A percentile compares a stretch with the other conserved stretches of the same genome.
Conservation (phyloP, 23 red algal species). For the Gracilaria gracilis region DNA sequence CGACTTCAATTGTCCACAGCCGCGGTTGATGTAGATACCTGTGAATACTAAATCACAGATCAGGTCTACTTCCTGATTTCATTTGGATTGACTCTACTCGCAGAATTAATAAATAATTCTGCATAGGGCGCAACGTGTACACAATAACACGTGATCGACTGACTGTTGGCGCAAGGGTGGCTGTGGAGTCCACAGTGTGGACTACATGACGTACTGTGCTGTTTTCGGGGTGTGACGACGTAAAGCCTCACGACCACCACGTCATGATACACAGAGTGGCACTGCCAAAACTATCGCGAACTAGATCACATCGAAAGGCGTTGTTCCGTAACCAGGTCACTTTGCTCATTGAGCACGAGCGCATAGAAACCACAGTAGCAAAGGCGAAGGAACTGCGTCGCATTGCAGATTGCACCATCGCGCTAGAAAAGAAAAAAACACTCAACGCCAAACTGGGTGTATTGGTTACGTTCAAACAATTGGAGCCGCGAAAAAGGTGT, state of each 20-base stretch:
- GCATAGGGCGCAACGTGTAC: background rate
- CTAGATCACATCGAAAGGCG: conserved; percentile 69
- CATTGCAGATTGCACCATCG: conserved; percentile 82
- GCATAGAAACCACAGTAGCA: conserved; percentile 93
- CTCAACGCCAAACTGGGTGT: conserved; percentile 28
- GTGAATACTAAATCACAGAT: too few species aligned
- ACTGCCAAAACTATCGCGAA: conserved; percentile 67
- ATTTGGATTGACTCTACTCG: background rate
- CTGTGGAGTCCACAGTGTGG: too few species aligned
- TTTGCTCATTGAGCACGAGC: conserved; percentile 83
- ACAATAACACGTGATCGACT: background rate
- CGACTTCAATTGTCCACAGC: too few species aligned
- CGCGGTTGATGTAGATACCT: too few species aligned
- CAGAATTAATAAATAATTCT: background rate
- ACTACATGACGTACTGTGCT: too few species aligned
- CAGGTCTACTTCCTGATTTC: background rate
- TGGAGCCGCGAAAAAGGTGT: conserved; percentile 69
- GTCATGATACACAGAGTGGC: conserved; percentile 75
- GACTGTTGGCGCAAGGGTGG: too few species aligned
- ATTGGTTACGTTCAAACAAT: conserved; percentile 61
- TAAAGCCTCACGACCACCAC: background rate
- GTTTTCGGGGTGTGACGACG: too few species aligned
- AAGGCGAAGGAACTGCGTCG: conserved; percentile 93
- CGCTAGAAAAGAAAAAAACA: conserved; percentile 68
- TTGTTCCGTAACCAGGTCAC: conserved; percentile 82